Evolutionary conservation across 2,329 filamentous ascomycete species (phyloP).

Genomic region (Trichoderma afroharzianum): DNA sequence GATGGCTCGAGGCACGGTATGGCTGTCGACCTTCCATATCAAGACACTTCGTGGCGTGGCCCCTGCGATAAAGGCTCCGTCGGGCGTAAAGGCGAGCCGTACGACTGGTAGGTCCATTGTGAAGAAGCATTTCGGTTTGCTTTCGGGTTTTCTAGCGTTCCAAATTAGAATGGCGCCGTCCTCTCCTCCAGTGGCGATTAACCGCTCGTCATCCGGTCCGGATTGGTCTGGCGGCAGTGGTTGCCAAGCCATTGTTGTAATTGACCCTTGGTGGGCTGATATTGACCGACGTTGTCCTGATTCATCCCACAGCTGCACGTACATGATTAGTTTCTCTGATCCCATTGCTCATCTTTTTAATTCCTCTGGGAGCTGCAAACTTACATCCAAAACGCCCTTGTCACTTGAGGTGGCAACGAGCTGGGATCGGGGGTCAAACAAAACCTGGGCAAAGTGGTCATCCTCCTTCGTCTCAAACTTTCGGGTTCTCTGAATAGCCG

Average conservation of each 20-base stretch:
- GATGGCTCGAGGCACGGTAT: conserved; percentile 54
- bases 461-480: conserved; percentile 53
- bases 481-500: conserved; percentile 42
- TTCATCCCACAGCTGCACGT: conserved; percentile 51
- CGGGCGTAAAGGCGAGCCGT: conserved; percentile 59
- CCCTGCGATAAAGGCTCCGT: conserved; percentile 60
- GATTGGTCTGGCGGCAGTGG: conserved; percentile 42
- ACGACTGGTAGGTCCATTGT: conserved; percentile 58
- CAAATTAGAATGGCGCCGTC: conserved; percentile 61
- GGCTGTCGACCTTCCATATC: conserved; percentile 63
- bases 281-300: conserved; percentile 53
- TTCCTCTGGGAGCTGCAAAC: conserved; percentile 24
- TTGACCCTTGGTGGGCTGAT: conserved; percentile 54
- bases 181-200: conserved; percentile 60
- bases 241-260: conserved; percentile 60
- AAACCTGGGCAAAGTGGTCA: conserved; percentile 52
- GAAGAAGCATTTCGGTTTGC: conserved; percentile 56
- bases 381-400: conserved; percentile 58
- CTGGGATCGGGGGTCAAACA: conserved; percentile 52
- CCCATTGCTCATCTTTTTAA: not conserved
- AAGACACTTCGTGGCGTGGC: conserved; percentile 56
- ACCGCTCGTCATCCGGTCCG: conserved; percentile 45
- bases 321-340: not conserved
- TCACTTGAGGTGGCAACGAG: conserved; percentile 58
- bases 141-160: conserved; percentile 54